phyloP scores from a whole-genome alignment of 805 yeast genomes.

The Candida pseudofarinosa region DNA sequence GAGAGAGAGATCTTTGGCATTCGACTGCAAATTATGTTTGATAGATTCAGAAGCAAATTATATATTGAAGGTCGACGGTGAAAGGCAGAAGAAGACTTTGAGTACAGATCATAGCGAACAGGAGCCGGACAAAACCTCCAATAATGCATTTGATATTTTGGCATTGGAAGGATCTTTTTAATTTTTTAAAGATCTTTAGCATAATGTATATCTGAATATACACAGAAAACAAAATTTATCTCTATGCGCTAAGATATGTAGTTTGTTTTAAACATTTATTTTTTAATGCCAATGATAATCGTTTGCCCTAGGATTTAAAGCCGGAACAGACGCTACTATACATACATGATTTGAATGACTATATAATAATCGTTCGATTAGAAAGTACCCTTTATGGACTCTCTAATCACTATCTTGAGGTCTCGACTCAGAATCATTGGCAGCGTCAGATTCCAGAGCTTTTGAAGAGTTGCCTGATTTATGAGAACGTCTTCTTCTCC shows the following conservation, averaged over 20 bases:
- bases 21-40: slow-evolving; percentile 44
- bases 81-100: neutral
- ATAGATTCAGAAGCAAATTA: slow-evolving; percentile 27
- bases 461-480: neutral
- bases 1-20: slow-evolving; percentile 43
- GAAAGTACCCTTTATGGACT: too few species aligned
- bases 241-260: too few species aligned
- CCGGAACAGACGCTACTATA: too few species aligned
- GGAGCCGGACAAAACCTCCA: neutral
- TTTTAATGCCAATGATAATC: too few species aligned
- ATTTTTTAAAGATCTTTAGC: neutral
- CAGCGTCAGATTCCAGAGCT: neutral
- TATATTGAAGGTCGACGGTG: slow-evolving; percentile 15
- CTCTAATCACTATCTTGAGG: too few species aligned
- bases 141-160: neutral
- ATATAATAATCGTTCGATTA: too few species aligned
- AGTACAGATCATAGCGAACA: neutral
- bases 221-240: too few species aligned
- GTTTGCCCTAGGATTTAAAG: too few species aligned
- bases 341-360: too few species aligned
- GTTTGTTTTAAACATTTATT: too few species aligned
- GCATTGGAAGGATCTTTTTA: neutral
- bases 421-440: too few species aligned
- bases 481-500: slow-evolving; percentile 17
- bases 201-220: too few species aligned